These are phyloP conservation scores for Haplosporangium sp. DNA, from an alignment of 371 early-diverging fungal species.

Conservation along the genomic window DNA sequence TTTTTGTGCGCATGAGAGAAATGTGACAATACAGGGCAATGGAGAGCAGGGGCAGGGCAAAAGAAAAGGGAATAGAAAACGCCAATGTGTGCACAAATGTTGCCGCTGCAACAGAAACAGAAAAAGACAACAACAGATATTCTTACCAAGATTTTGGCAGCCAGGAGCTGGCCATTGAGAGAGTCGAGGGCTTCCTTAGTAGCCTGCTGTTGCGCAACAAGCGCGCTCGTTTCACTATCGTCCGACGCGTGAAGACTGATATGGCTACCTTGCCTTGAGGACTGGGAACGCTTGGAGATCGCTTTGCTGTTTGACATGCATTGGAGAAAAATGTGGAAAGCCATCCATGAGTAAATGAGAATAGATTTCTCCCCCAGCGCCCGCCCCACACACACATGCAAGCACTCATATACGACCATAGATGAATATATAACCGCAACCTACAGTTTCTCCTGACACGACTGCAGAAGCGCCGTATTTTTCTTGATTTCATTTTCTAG, in stretches of 20 bases:
- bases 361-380: background rate
- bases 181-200: slow-evolving; percentile 38
- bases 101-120: background rate
- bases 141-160: slow-evolving; percentile 55
- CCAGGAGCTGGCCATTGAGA: slow-evolving; percentile 48
- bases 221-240: slow-evolving; percentile 7
- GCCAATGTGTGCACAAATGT: no score
- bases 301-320: slow-evolving; percentile 25
- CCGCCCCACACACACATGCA: background rate
- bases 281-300: slow-evolving; percentile 34
- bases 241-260: slow-evolving; percentile 35
- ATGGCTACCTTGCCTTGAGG: slow-evolving; percentile 39
- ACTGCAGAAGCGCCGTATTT: slow-evolving; percentile 28
- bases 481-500: slow-evolving; percentile 51
- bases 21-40: no score
- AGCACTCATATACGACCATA: no score
- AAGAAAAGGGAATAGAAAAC: no score
- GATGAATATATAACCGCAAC: slow-evolving; percentile 6
- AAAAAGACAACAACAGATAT: background rate
- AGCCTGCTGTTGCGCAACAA: slow-evolving; percentile 31
- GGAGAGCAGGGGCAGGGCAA: no score
- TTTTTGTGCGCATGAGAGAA: background rate
- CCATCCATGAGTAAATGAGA: background rate
- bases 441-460: slow-evolving; percentile 50
- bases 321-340: background rate